phyloP scores from a whole-genome alignment of 176 grass and related monocot species.

The Aegilops speltoides region DNA sequence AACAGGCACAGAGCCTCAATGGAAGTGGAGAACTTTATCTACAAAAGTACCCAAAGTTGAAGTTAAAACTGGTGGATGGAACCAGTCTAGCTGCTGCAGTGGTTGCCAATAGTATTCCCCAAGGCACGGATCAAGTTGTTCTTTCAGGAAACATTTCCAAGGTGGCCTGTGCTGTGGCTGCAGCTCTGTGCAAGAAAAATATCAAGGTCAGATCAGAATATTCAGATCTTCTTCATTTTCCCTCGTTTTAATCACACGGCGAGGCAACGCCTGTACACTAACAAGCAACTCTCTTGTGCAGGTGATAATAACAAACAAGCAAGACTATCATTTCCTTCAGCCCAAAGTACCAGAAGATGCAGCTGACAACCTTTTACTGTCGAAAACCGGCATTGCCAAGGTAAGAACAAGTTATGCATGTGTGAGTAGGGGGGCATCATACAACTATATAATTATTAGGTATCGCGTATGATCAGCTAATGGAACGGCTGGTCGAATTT shows the following conservation, averaged over 20 bases:
- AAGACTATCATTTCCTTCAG: slow-evolving; percentile 74
- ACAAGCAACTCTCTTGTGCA: slow-evolving; percentile 28
- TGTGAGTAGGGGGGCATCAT: not conserved
- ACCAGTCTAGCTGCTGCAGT: slow-evolving; percentile 81
- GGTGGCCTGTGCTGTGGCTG: slow-evolving; percentile 51
- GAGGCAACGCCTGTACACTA: not conserved
- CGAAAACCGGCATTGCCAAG: slow-evolving; percentile 48
- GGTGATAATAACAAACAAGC: slow-evolving; percentile 70
- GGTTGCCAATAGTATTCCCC: slow-evolving; percentile 57
- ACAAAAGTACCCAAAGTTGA: slow-evolving; percentile 74
- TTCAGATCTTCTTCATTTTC: not conserved
- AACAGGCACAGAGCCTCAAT: slow-evolving; percentile 69
- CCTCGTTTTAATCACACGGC: not conserved
- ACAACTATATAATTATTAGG: not conserved
- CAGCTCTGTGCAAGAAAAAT: slow-evolving; percentile 66
- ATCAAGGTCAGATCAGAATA: slow-evolving; percentile 49
- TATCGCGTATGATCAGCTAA: not conserved
- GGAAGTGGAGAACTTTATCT: slow-evolving; percentile 68
- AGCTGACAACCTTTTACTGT: slow-evolving; percentile 55
- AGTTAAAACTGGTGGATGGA: slow-evolving; percentile 76
- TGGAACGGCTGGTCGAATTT: slow-evolving; percentile 12
- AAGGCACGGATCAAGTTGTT: slow-evolving; percentile 58
- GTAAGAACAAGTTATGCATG: slow-evolving; percentile 34
- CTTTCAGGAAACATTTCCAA: slow-evolving; percentile 69
- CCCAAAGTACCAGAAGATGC: slow-evolving; percentile 51